Percentiles rank a stretch among this genome's conserved stretches.
Conservation (phyloP, 2,329 filamentous ascomycete genomes). For the Colletotrichum sp. region DNA sequence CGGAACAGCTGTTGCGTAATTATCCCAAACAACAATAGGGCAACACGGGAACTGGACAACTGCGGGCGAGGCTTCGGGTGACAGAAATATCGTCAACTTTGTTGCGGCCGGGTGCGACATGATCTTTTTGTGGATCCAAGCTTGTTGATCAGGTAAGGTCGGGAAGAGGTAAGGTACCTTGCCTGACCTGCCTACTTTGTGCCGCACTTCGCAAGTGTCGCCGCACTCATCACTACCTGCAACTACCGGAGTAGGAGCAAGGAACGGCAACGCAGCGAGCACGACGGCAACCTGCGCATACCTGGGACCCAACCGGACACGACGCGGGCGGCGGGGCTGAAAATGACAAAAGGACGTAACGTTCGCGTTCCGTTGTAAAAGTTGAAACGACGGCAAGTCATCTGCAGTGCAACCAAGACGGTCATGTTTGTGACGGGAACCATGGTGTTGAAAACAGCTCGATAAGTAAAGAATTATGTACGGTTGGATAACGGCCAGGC, state of each 20-base stretch:
- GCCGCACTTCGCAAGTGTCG: not conserved
- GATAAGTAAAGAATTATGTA: not conserved
- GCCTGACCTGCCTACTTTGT: not conserved
- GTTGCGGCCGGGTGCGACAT: not conserved
- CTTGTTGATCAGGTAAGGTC: not conserved
- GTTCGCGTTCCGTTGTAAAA: not conserved
- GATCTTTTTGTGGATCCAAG: not conserved
- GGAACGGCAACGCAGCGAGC: not conserved
- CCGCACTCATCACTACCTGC: not conserved
- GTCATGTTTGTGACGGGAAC: not conserved
- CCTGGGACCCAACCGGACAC: not conserved
- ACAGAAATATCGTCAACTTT: not conserved
- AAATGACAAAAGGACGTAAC: not conserved
- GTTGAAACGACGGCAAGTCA: conserved; percentile 7
- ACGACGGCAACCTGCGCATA: not conserved
- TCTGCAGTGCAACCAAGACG: not conserved
- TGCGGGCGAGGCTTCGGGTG: not conserved
- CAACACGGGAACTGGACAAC: not conserved
- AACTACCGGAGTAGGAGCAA: not conserved
- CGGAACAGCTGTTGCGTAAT: not conserved
- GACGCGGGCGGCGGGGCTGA: not conserved
- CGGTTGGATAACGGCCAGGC: not conserved
- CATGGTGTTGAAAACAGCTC: not conserved
- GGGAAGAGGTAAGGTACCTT: not conserved
- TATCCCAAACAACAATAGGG: not conserved